Base-by-base conservation (phyloP, 192 early-diverging fungal genomes). In the Coemansia sp. region DNA sequence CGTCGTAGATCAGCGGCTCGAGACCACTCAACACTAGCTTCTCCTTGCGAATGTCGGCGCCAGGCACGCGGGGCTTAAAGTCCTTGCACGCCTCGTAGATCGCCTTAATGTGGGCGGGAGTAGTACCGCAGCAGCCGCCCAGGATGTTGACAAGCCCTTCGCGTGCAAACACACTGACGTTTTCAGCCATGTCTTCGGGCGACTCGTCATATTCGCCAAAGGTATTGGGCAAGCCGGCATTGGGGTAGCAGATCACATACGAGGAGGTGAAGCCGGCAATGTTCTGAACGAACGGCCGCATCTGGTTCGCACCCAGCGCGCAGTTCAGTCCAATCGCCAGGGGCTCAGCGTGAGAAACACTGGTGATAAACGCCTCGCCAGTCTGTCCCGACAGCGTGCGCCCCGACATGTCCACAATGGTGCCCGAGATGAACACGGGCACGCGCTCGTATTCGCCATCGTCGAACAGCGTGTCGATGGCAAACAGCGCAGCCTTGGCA, bases 121-220 rank as follows among this genome's bases (percentile, higher is more conserved):
- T 98, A 18, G 94, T 95, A 71, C 96, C 96, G 66, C 96, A 98
- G 86, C 96, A 98, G 39, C 96, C 96, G 58, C 96, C 96, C 23
- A 98, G 79, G 83, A 98, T 95, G 71, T 94, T 96, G 42, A 98
- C 84, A 23, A 98, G 83, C n/a, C 94, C 94, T 33, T 95, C 92
- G 56, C 88, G 85, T 20, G 96, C 96, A 85, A 98, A 98, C 8
- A 85, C 87, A 46, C 85, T 84, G 39, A 98, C 91, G 57, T 92
- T 86, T 39, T 85, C 85, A 6, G 92, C 92, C 96, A 98, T 98
- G 43, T 82, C 74, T 45, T 83, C 90, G 21, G 94, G 92, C 16
- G 84, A 84, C 81, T 98, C 91, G 67, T 98, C 96, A 74, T 98
- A 98, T 66, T 93, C 94, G 72, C 96, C 94, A 83, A 98, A 94